A percentile compares a stretch with the other conserved stretches of the same genome.
Evolutionary conservation across 768 basidiomycete species (phyloP).

Genomic region (Daedaleopsis sinensis): DNA sequence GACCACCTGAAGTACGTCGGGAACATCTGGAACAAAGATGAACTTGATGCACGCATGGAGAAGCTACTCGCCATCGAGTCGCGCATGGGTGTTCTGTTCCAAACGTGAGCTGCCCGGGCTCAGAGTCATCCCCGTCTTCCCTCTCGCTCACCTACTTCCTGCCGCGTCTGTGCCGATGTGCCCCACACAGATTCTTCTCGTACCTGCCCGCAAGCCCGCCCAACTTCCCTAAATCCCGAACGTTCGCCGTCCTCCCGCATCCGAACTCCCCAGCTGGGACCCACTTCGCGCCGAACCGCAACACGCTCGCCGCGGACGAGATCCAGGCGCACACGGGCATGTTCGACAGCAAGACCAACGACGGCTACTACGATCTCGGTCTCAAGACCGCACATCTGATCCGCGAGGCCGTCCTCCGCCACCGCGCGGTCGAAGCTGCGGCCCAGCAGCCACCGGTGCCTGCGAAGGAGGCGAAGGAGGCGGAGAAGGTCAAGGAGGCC

Average conservation of each 20-base stretch:
- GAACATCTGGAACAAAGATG: constrained; percentile 79
- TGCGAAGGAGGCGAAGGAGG: background rate
- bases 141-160: background rate
- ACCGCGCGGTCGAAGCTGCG: background rate
- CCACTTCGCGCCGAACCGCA: constrained; percentile 66
- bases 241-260: constrained; percentile 79
- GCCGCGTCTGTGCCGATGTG: background rate
- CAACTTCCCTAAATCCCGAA: constrained; percentile 54
- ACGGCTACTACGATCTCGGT: constrained; percentile 89
- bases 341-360: constrained; percentile 81
- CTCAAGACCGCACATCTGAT: constrained; percentile 64
- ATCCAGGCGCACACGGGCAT: constrained; percentile 87
- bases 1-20: constrained; percentile 93
- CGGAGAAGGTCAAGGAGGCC: background rate
- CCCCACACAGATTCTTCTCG: constrained; percentile 70
- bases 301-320: constrained; percentile 73
- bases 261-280: constrained; percentile 44
- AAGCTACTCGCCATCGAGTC: constrained; percentile 62
- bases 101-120: constrained; percentile 56
- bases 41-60: constrained; percentile 62
- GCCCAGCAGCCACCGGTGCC: background rate
- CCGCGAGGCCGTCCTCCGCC: constrained; percentile 51
- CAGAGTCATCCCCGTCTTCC: background rate
- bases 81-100: constrained; percentile 67
- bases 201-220: constrained; percentile 73